Evolutionary conservation across 345 rosid genomes (phyloP).

Genomic region (Brassica napus): DNA sequence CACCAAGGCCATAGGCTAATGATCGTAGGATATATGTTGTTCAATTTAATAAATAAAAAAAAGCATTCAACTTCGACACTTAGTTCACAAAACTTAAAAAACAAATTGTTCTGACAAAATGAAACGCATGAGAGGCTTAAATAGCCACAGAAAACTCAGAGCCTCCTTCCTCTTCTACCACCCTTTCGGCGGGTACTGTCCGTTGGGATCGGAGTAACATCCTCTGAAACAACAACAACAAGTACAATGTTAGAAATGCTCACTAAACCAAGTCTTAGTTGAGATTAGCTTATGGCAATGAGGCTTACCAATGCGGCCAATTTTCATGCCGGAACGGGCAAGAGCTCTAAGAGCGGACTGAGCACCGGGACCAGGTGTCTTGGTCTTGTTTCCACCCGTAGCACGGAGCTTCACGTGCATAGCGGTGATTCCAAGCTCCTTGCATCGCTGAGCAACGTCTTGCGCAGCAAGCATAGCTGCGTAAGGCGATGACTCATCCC

Average conservation of each 20-base stretch:
- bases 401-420: slow-evolving; percentile 83
- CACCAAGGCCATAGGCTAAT: neutral
- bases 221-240: slow-evolving; percentile 55
- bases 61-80: no score
- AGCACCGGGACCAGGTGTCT: slow-evolving; percentile 90
- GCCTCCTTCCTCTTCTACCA: slow-evolving; percentile 90
- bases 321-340: slow-evolving; percentile 95
- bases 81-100: neutral
- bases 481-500: slow-evolving; percentile 78
- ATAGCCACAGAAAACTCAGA: slow-evolving; percentile 38
- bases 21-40: neutral
- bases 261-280: neutral
- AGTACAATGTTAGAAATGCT: neutral
- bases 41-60: no score
- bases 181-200: slow-evolving; percentile 95
- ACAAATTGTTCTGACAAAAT: neutral
- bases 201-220: slow-evolving; percentile 89
- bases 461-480: slow-evolving; percentile 93
- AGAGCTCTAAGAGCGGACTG: slow-evolving; percentile 91
- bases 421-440: slow-evolving; percentile 81
- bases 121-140: slow-evolving; percentile 15
- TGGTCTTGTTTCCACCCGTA: slow-evolving; percentile 82
- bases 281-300: neutral
- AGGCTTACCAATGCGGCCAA: slow-evolving; percentile 77
- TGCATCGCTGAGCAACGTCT: slow-evolving; percentile 75